Evolutionary conservation across 2,329 filamentous ascomycete genomes (phyloP), one percentile per base, ranked within the genome.

Genomic region (Byssothecium circinans): DNA sequence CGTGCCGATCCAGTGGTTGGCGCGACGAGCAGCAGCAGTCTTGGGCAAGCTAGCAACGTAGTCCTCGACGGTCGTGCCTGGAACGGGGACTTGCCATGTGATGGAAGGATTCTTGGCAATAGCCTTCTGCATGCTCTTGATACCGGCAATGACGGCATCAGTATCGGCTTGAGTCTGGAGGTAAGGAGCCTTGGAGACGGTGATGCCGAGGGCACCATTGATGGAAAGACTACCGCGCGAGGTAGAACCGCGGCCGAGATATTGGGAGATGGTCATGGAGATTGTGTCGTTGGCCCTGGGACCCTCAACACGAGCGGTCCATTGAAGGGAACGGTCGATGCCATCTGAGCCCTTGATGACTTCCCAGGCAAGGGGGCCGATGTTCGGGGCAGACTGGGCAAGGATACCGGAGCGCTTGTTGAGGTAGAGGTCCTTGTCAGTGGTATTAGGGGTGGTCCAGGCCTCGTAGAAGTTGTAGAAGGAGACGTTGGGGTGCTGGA

Each of bases 401-500:
- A 87, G 75, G 35, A 86, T 82, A 20, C 84, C 84, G 22, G 75
- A 77, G 45, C 81, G 77, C 47, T 71, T 66, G 47, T 70, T 73
- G 19, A 76, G 66, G 57, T 77, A 76, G 2, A 58, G 43, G 15
- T 69, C 56, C 53, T 68, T 69, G 57, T 79, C 74, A 27, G 63
- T 58, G 8, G 61, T 44, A 38, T 72, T 72, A 2, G 74, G 73
- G 11, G 63, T 67, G 53, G 77, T 58, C 71, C 75, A 88, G 2
- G 84, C 84, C 45, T 71, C 74, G 61, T 84, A 85, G 60, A 85
- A 87, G 71, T 87, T 80, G 60, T 88, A 88, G 67, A 82, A 82
- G 8, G 74, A 73, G 41, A 81, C 70, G 45, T 76, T 77, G 11
- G 75, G 73, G 57, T 81, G 78, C 11, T 70, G 73, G 40, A 81